Base-by-base conservation (phyloP, 1,139 yeast genomes). In the Kluyveromyces sp. region DNA sequence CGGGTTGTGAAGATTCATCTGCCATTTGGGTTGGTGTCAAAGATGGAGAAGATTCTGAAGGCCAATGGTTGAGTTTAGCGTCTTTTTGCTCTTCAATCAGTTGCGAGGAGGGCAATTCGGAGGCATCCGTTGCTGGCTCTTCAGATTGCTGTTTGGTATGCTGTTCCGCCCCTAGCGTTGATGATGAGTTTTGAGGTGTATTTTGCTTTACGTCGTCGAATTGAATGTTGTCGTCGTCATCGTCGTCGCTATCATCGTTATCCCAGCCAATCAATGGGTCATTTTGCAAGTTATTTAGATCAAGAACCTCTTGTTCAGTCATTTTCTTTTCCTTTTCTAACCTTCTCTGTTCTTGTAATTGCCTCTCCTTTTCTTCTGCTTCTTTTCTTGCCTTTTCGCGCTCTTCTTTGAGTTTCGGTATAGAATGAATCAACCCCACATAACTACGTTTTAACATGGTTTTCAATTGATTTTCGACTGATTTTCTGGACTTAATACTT, bases 171-270 rank as follows among this genome's bases (percentile, higher is more conserved):
- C 21, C 21, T 15, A 15, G 21, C 21, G 21, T 15, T 15, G 21
- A 15, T 15, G 21, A 15, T 15, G 21, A 1, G 21, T 15, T 15
- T 15, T 15, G 21, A 15, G 21, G 1, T 15, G 21, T 15, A 15
- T 15, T 15, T 15, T 15, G 21, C 21, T 15, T 15, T 15, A 15
- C 21, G 21, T 15, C 21, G 21, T 15, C 21, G 21, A 30, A 30
- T 30, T 30, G 1, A 7, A 10, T 25, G 28, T 26, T 21, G 33
- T 41, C 38, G 8, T 34, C 34, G 6, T 39, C 36, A 2, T 48
- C 53, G 8, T 43, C 47, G 27, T 58, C 63, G 25, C 56, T 59
- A 25, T 53, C 56, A 41, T 59, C 58, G 41, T 59, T 56, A 7
- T 50, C 61, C 34, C 57, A 42, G 3, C 48, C 54, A 15, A 51